phyloP scores from a whole-genome alignment of 2,329 filamentous ascomycete genomes.

The Colletotrichum coccodes region DNA sequence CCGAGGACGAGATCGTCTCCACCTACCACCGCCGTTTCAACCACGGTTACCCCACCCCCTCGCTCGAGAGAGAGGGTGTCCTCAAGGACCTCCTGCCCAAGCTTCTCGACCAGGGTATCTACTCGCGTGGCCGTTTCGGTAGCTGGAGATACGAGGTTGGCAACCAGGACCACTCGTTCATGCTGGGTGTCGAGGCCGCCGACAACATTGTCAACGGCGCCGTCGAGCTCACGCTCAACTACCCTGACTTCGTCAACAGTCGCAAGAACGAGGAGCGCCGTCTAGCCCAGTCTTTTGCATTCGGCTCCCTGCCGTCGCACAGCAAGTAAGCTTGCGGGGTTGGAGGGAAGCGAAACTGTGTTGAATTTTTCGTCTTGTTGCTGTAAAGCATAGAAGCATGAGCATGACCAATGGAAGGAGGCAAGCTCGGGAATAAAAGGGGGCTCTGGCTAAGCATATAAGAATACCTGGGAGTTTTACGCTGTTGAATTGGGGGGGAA shows the following conservation, averaged over 20 bases:
- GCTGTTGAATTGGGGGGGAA: slow-evolving; percentile 17
- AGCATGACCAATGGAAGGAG: slow-evolving; percentile 15
- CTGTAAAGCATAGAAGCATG: slow-evolving; percentile 21
- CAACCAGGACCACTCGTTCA: slow-evolving; percentile 98
- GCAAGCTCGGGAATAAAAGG: neutral
- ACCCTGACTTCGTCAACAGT: slow-evolving; percentile 93
- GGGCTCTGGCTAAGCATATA: slow-evolving; percentile 26
- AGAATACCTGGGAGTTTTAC: slow-evolving; percentile 33
- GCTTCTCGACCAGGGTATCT: slow-evolving; percentile 91
- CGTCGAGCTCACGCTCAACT: slow-evolving; percentile 93
- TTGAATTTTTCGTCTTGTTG: slow-evolving; percentile 5
- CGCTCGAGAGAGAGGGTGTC: slow-evolving; percentile 93
- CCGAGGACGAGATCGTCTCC: slow-evolving; percentile 93
- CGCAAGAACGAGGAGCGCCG: slow-evolving; percentile 75
- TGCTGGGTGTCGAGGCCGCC: slow-evolving; percentile 93
- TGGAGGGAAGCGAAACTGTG: neutral
- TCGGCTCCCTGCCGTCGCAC: slow-evolving; percentile 44
- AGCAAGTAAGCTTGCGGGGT: slow-evolving; percentile 39
- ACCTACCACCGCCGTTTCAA: slow-evolving; percentile 98
- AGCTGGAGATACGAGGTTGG: slow-evolving; percentile 97
- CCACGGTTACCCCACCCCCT: slow-evolving; percentile 96
- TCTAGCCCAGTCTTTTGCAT: slow-evolving; percentile 60
- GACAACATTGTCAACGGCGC: slow-evolving; percentile 91
- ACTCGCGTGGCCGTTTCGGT: slow-evolving; percentile 95
- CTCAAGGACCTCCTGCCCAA: slow-evolving; percentile 93